Evolutionary conservation across 1,284 basidiomycete genomes (phyloP).

Genomic region (Malassezia nana): DNA sequence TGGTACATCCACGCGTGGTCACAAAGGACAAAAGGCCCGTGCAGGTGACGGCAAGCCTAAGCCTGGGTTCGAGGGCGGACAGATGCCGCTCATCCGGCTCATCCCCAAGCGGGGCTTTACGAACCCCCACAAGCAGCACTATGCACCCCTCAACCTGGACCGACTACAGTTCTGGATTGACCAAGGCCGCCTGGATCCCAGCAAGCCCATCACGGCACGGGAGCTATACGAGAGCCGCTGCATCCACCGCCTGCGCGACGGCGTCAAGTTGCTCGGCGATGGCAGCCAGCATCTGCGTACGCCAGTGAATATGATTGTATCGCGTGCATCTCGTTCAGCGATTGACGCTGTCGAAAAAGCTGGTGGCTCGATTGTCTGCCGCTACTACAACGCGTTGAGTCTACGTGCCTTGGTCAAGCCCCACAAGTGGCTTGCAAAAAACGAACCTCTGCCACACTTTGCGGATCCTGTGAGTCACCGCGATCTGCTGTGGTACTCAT

Average conservation of each 20-base stretch:
- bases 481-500: conserved; percentile 27
- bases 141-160: conserved; percentile 74
- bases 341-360: conserved; percentile 70
- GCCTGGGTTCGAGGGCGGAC: conserved; percentile 79
- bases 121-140: conserved; percentile 60
- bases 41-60: conserved; percentile 78
- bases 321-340: conserved; percentile 74
- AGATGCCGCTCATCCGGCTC: conserved; percentile 80
- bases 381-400: conserved; percentile 80
- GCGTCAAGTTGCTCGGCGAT: conserved; percentile 82
- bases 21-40: conserved; percentile 91
- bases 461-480: conserved; percentile 37
- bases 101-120: conserved; percentile 90
- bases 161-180: conserved; percentile 84
- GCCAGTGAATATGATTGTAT: conserved; percentile 70
- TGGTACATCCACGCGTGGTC: conserved; percentile 80
- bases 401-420: conserved; percentile 68
- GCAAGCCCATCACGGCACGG: conserved; percentile 74
- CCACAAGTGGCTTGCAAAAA: conserved; percentile 31
- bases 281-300: conserved; percentile 61
- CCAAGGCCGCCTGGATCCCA: conserved; percentile 65
- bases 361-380: conserved; percentile 76
- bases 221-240: conserved; percentile 76
- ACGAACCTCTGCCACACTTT: conserved; percentile 27
- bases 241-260: conserved; percentile 75